A percentile compares a stretch with the other conserved stretches of the same genome.
phyloP scores from a whole-genome alignment of 2,329 filamentous ascomycete species.

The Tolypocladium guangdongense region DNA sequence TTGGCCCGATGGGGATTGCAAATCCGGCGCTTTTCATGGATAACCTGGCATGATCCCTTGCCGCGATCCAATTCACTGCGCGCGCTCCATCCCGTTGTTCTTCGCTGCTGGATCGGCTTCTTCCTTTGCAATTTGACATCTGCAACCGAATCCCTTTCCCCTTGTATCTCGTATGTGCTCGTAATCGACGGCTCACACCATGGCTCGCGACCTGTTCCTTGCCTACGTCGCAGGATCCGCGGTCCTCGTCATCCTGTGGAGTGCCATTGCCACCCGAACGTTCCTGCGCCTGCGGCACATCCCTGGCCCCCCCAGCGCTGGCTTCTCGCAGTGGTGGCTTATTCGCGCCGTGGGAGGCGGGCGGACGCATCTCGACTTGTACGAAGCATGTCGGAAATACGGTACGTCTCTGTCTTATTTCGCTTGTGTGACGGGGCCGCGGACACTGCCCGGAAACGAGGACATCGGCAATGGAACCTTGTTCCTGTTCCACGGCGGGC shows the following conservation, averaged over 20 bases:
- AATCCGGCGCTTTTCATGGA: background rate
- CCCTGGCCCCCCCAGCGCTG: slow-evolving; percentile 25
- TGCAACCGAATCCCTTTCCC: no score
- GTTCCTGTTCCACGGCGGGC: background rate
- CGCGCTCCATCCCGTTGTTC: background rate
- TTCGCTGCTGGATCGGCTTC: background rate
- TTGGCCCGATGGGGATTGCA: background rate
- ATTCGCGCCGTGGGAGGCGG: slow-evolving; percentile 18
- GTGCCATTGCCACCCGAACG: slow-evolving; percentile 4
- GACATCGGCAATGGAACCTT: background rate
- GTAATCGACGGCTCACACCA: background rate
- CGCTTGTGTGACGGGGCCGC: background rate
- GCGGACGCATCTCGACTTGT: slow-evolving; percentile 22
- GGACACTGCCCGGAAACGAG: background rate
- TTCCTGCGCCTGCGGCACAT: slow-evolving; percentile 29
- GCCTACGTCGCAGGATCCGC: background rate
- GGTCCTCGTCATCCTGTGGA: background rate
- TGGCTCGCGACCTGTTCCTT: background rate
- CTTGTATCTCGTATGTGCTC: no score
- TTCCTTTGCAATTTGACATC: background rate
- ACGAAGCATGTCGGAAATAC: slow-evolving; percentile 22
- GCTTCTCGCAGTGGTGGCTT: slow-evolving; percentile 29
- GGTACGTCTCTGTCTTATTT: slow-evolving; percentile 12
- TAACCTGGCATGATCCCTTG: background rate
- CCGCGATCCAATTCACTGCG: no score